Conservation (phyloP, 1,284 basidiomycete species). For the Dichomitus squalens region DNA sequence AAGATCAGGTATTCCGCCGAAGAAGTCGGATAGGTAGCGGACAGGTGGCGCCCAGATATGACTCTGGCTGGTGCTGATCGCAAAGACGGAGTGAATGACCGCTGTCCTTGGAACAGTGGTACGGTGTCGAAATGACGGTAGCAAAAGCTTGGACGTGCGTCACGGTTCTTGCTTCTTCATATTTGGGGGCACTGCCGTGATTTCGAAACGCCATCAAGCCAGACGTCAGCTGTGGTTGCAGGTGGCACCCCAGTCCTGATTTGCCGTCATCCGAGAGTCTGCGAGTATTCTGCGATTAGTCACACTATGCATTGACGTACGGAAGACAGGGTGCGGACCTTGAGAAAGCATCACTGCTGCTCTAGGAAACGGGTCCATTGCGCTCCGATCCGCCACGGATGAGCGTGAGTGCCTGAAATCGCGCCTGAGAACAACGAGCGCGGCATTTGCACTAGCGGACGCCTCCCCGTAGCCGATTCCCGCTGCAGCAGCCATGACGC, state of each 20-base stretch:
- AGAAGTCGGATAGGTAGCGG: constrained; percentile 8
- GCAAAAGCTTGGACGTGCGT: neutral
- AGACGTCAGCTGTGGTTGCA: neutral
- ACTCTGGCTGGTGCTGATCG: neutral
- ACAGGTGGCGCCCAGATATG: constrained; percentile 2
- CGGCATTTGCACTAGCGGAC: neutral
- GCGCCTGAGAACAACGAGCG: neutral
- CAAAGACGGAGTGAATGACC: constrained; percentile 1
- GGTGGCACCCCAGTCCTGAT: neutral
- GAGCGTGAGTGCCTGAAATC: neutral
- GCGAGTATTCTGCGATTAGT: neutral
- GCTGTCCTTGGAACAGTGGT: neutral
- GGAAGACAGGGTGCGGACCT: neutral
- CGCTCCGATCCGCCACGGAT: neutral
- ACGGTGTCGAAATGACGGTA: neutral
- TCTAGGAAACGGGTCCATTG: neutral
- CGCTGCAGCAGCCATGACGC: neutral
- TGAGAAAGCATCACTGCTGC: neutral
- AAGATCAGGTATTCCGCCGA: constrained; percentile 6
- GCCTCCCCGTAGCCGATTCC: neutral
- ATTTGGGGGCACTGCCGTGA: constrained; percentile 6
- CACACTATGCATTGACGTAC: neutral
- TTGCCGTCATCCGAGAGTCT: neutral
- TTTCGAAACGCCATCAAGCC: constrained; percentile 12
- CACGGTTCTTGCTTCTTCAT: neutral